Conservation (phyloP, 805 yeast species). For the Zygoascus biomembranicola region DNA sequence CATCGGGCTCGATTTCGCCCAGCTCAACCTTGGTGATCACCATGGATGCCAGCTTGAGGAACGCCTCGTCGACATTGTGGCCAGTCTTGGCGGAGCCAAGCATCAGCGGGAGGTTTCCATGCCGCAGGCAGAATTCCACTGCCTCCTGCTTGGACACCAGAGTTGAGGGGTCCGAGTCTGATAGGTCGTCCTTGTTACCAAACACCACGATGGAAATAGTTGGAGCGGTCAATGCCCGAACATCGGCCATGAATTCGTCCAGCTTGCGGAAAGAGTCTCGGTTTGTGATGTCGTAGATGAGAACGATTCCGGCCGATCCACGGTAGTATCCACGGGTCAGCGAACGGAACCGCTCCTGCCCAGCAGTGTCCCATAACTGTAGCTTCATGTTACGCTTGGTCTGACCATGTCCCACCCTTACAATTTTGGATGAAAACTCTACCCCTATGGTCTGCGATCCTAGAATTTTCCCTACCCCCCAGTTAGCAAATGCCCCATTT, state of each 20-base stretch:
- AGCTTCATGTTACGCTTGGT: constrained; percentile 46
- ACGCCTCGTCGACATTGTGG: constrained; percentile 35
- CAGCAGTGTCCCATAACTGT: constrained; percentile 96
- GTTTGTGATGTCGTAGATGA: constrained; percentile 83
- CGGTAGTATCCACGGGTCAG: constrained; percentile 90
- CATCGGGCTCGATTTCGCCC: constrained; percentile 42
- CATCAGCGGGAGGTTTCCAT: constrained; percentile 32
- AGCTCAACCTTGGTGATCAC: constrained; percentile 40
- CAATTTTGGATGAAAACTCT: constrained; percentile 31
- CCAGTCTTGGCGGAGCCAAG: constrained; percentile 37
- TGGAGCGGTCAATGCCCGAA: constrained; percentile 85
- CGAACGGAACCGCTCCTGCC: constrained; percentile 92
- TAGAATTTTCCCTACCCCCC: constrained; percentile 23
- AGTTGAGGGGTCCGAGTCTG: constrained; percentile 23
- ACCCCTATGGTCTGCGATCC: constrained; percentile 33
- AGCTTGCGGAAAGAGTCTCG: constrained; percentile 79
- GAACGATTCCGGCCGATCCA: constrained; percentile 91
- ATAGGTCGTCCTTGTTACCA: constrained; percentile 82
- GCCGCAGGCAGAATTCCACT: constrained; percentile 25
- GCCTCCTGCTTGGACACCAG: constrained; percentile 31
- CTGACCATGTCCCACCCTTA: constrained; percentile 25
- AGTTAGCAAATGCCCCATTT: neutral
- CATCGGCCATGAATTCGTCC: constrained; percentile 80
- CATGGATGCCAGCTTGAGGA: constrained; percentile 32
- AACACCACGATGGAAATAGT: constrained; percentile 85